Conservation (phyloP, 2,329 filamentous ascomycete genomes). For the Pseudogymnoascus sp. region DNA sequence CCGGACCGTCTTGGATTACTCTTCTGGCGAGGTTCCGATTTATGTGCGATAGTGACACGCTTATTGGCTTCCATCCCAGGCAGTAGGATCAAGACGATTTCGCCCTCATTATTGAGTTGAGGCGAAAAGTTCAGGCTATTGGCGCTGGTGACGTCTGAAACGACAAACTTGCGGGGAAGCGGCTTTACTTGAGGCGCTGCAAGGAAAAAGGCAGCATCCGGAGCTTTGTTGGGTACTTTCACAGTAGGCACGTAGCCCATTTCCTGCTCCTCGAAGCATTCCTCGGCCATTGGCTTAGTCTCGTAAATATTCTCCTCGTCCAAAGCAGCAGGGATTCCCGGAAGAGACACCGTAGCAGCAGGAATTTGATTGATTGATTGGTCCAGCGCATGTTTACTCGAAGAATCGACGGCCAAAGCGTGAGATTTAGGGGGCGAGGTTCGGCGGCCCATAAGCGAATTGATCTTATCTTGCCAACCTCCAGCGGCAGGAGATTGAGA, state of each 20-base stretch:
- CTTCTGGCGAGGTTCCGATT: constrained; percentile 22
- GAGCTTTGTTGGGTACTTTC: constrained; percentile 53
- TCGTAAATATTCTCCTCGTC: constrained; percentile 38
- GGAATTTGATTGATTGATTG: constrained; percentile 34
- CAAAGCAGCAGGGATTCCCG: constrained; percentile 23
- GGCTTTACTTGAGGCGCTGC: constrained; percentile 45
- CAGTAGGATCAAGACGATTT: constrained; percentile 36
- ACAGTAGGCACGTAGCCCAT: constrained; percentile 69
- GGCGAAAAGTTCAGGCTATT: constrained; percentile 34
- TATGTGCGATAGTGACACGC: constrained; percentile 31
- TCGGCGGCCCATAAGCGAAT: constrained; percentile 63
- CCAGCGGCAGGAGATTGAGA: constrained; percentile 25
- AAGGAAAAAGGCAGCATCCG: constrained; percentile 55
- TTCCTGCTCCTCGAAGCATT: constrained; percentile 74
- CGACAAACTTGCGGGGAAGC: constrained; percentile 42
- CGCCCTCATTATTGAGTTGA: constrained; percentile 31
- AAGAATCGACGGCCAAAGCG: constrained; percentile 55
- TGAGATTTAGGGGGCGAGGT: constrained; percentile 48
- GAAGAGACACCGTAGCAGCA: constrained; percentile 62
- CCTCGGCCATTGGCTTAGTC: constrained; percentile 64
- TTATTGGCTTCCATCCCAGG: constrained; percentile 38
- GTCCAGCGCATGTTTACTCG: constrained; percentile 58
- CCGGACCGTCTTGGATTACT: constrained; percentile 26
- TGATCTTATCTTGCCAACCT: constrained; percentile 74
- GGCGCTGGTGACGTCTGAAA: constrained; percentile 37